Evolutionary conservation across 176 grass and related monocot genomes (phyloP), one percentile per base, ranked within the genome.

Genomic region (Ampelocalamus luodianensis): DNA sequence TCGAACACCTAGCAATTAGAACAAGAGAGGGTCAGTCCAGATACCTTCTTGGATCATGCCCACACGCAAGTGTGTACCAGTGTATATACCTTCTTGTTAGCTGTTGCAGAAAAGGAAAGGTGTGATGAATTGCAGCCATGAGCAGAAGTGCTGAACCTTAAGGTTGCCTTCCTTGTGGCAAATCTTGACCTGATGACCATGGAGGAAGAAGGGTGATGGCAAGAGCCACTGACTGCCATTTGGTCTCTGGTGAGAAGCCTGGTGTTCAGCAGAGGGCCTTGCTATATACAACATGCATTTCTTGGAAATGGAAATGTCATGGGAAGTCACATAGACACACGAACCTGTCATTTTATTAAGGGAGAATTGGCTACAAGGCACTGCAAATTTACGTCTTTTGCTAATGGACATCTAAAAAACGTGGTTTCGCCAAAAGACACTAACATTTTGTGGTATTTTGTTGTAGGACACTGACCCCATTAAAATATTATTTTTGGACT

Each of bases 1-100:
- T 97, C 92, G 68, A 92, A 97, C 43, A 94, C 90, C 95, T 97
- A 23, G 5, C 44, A 3, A 73, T 18, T 12, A 69, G 14, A 64
- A 15, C 5, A 73, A 59, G 22, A 46, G 39, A 44, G n/a, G n/a
- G 74, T 18, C n/a, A 38, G 53, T 69, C 50, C 8, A 48, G 8
- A 72, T 6, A 45, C 22, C 58, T 44, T 8, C 23, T 74, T 51
- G 65, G 46, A 79, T 58, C 74, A 58, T 79, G 34, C 32, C 55
- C 4, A 40, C 64, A 81, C 26, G 46, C 42, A 40, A 4, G 74
- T 64, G 24, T 27, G 1, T 43, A 48, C 20, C 38, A 24, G 22
- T 23, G 39, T 14, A 38, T 55, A 6, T 45, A 83, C 84, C 79
- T 87, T 78, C 49, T 66, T 83, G 39, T 56, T 87, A n/a, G 48